Base-by-base conservation (phyloP, 2,329 filamentous ascomycete genomes). In the Thelonectria discophora region DNA sequence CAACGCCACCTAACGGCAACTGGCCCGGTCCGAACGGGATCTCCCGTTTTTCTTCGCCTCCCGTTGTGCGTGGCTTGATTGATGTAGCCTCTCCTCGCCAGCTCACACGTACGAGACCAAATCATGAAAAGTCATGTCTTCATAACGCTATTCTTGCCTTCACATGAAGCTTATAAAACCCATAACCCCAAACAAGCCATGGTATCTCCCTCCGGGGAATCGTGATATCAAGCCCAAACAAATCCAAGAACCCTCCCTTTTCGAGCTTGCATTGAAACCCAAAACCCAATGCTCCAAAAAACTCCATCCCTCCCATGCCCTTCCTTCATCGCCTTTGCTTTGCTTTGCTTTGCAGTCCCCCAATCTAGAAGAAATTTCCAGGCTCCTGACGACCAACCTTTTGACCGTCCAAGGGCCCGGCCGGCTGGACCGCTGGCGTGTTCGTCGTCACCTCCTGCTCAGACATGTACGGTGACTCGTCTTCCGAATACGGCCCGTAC, bases 351-450 rank as follows among this genome's bases (percentile, higher is more conserved):
- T 45, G 43, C 43, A 47, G 43, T 15, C 21, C 7, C n/a, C 15
- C 20, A n/a, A 27, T 47, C 43, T 47, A 47, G 20, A 47, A 15
- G 43, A 47, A 47, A 47, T 47, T 47, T 12, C 11, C 43, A 30
- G 5, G 11, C 21, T 21, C 18, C n/a, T n/a, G 15, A 18, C 13
- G 46, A 9, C 21, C 27, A 4, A 27, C 34, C 17, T 39, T 21
- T 11, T 51, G 54, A 4, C 24, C 32, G 13, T 57, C 54, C 48
- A 57, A 30, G 4, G 48, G 46, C 5, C 54, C 46, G 4, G 37
- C 27, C 18, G 48, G 54, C 17, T 50, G 54, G 11, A 42, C 37
- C 15, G 32, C 47, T 12, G 45, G 18, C 30, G 34, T 45, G 15
- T 32, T n/a, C 32, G 32, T 11, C 32, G 32, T 34, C 11, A 45